Base-by-base conservation (phyloP, 2,329 filamentous ascomycete genomes). In the Metarhizium album region DNA sequence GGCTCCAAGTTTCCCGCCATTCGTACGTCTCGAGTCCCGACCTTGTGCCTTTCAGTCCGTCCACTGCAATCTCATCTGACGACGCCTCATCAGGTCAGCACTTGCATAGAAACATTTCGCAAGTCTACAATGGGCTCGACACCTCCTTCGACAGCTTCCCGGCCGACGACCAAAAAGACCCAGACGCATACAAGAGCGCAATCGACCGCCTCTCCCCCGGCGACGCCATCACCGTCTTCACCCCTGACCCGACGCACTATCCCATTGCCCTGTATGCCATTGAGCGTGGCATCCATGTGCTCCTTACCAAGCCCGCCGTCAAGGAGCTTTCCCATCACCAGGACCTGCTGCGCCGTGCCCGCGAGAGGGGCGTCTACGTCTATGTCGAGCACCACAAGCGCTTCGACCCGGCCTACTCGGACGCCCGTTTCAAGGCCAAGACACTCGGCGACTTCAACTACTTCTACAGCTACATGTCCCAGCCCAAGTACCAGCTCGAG, bases 351-450 rank as follows among this genome's bases (percentile, higher is more conserved):
- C 78, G 78, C 47, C 86, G 83, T 23, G 82, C 87, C 5, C 75
- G 78, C 56, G 82, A 86, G 64, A 73, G 87, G 66, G 82, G 83
- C 57, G 90, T 96, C 52, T 91, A 90, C 65, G 89, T 95, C 57
- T 95, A 88, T 72, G 77, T 96, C 60, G 90, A 96, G 76, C 90
- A 96, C 72, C 90, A 96, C 79, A 96, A 96, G 75, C 88, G 91
- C 52, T 96, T 84, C 71, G 90, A 96, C 67, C 90, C 90, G 2
- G 89, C 89, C 22, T 96, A 96, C 72, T 82, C 87, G 14, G 90
- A 96, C 67, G 91, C 91, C 14, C 80, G 84, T 47, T 84, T 84
- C 71, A 83, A 85, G 59, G 87, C 88, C 14, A 72, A 80, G 63
- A 82, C 75, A 49, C 74, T 96, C 7, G 90, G 90, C 57, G 89